Conservation (phyloP, 2,329 filamentous ascomycete genomes). For the Colletotrichum sp. region DNA sequence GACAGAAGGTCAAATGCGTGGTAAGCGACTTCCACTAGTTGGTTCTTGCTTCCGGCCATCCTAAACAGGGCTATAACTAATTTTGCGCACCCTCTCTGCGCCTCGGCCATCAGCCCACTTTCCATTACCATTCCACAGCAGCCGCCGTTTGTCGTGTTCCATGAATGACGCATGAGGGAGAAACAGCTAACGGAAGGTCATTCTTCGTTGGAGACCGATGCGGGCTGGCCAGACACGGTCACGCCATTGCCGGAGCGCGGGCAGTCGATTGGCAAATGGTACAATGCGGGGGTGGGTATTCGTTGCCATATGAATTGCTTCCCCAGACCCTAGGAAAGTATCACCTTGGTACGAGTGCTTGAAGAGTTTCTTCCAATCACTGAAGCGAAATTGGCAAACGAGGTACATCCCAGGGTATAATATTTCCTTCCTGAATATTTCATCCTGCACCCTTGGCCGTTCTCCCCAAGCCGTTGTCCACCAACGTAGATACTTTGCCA, state of each 20-base stretch:
- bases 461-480: neutral
- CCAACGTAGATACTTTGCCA: neutral
- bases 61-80: neutral
- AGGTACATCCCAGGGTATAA: constrained; percentile 15
- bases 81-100: neutral
- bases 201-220: neutral
- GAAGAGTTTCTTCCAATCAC: neutral
- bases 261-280: neutral
- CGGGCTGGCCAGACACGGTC: neutral
- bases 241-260: neutral
- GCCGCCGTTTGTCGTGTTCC: neutral
- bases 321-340: neutral
- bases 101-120: neutral
- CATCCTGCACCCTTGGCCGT: neutral
- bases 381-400: constrained; percentile 4
- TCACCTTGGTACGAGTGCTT: neutral
- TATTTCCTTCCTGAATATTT: constrained; percentile 7
- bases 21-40: neutral
- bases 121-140: neutral
- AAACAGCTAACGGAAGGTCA: neutral
- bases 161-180: neutral
- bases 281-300: neutral
- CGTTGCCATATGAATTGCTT: neutral
- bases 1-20: neutral
- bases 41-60: neutral